Percentiles rank a stretch among this genome's conserved stretches.
Conservation (phyloP, 208 protist species). For the Leishmania guyanensis region DNA sequence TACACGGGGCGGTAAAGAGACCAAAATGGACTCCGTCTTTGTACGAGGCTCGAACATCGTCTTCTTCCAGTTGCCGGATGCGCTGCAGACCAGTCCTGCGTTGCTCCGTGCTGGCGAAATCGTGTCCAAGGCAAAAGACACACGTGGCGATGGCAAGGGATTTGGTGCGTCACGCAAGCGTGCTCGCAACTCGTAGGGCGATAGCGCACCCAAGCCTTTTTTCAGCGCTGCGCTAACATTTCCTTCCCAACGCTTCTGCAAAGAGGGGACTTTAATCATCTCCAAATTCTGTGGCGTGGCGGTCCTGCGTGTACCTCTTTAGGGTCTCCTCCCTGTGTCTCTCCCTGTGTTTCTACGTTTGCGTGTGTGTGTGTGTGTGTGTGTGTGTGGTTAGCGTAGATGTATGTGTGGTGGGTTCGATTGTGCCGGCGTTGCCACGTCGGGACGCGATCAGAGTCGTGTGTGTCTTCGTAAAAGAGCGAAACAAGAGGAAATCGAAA, state of each 20-base stretch:
- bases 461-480: conserved; percentile 11
- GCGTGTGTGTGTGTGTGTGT: conserved; percentile 5
- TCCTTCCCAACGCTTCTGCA: too few relatives aligned
- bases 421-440: neutral
- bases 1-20: conserved; percentile 58
- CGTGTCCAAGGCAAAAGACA: conserved; percentile 66
- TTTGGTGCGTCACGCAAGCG: conserved; percentile 61
- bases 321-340: neutral
- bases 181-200: conserved; percentile 18
- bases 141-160: conserved; percentile 80
- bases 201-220: neutral
- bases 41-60: conserved; percentile 91
- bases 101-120: conserved; percentile 62
- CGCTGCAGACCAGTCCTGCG: conserved; percentile 73
- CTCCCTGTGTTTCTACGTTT: neutral
- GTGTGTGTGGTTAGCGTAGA: conserved; percentile 6
- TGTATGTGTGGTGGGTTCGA: neutral
- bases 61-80: conserved; percentile 93
- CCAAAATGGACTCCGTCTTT: conserved; percentile 77
- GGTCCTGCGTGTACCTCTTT: neutral
- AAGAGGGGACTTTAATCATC: neutral
- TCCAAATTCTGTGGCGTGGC: neutral
- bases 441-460: neutral
- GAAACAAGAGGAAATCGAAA: neutral
- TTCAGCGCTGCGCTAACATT: neutral